These are phyloP conservation scores for Spinellus fusiger DNA, from an alignment of 192 early-diverging fungal species.

Conservation along the genomic window DNA sequence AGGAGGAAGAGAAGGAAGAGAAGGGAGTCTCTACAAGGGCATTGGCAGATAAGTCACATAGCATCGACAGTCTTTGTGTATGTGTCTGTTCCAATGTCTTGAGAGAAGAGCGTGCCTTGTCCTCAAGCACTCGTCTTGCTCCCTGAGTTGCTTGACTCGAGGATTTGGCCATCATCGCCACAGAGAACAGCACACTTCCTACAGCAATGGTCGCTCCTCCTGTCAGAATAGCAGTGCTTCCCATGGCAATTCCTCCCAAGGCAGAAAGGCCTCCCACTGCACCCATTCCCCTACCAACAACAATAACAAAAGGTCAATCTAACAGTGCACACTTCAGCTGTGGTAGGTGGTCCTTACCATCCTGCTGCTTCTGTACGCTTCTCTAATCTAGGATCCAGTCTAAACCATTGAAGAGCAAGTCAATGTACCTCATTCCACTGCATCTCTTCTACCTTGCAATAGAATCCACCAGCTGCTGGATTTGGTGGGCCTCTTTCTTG, in stretches of 20 bases:
- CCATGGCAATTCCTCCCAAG: constrained; percentile 35
- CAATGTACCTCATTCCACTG: neutral
- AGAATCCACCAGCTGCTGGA: constrained; percentile 35
- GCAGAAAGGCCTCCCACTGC: constrained; percentile 41
- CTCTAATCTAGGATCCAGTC: constrained; percentile 39
- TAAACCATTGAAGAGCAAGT: neutral
- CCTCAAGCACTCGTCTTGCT: constrained; percentile 27
- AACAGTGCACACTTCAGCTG: neutral
- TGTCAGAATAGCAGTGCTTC: constrained; percentile 35
- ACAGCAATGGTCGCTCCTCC: constrained; percentile 33
- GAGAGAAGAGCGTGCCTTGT: constrained; percentile 14
- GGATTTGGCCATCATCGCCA: constrained; percentile 24
- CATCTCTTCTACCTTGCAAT: constrained; percentile 16
- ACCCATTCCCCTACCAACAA: constrained; percentile 36
- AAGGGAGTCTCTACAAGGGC: too few relatives aligned
- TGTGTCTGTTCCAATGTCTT: constrained; percentile 6
- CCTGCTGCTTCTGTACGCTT: constrained; percentile 34
- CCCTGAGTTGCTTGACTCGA: constrained; percentile 32
- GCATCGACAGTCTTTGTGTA: neutral
- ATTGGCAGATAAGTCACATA: neutral
- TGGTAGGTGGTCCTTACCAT: neutral
- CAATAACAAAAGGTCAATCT: too few relatives aligned
- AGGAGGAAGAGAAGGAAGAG: too few relatives aligned
- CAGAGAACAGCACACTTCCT: constrained; percentile 32
- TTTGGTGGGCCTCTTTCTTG: constrained; percentile 23